phyloP scores from a whole-genome alignment of 257 asterid genomes.

The Nicotiana paniculata region DNA sequence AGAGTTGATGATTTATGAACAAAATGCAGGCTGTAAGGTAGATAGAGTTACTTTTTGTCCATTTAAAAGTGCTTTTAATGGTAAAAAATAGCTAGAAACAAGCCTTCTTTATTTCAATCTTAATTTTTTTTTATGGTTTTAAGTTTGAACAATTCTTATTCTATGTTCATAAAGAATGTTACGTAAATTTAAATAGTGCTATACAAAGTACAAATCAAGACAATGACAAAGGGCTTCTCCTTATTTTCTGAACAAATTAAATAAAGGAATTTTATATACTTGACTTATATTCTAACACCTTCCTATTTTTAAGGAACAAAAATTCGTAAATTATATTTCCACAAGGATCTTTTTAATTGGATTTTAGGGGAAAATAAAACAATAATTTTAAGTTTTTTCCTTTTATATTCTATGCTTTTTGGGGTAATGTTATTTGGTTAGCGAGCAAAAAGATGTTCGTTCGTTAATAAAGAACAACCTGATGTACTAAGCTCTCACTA shows the following conservation, averaged over 20 bases:
- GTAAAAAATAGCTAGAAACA: neutral
- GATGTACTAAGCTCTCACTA: no score
- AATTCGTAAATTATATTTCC: no score
- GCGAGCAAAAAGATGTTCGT: no score
- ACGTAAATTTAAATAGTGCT: neutral
- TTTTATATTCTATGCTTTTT: no score
- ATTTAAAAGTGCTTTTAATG: neutral
- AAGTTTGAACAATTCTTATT: neutral
- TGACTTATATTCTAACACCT: neutral
- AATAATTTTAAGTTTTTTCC: no score
- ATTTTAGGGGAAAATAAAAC: no score
- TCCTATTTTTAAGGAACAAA: neutral
- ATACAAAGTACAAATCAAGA: neutral
- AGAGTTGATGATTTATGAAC: neutral
- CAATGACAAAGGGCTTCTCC: neutral
- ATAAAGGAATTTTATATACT: neutral
- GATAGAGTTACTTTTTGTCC: neutral
- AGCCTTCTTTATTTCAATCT: neutral
- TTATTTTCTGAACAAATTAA: neutral
- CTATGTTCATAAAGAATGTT: neutral
- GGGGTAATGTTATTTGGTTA: no score
- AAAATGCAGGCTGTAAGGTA: neutral
- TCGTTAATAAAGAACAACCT: fast-evolving
- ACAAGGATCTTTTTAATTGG: no score
- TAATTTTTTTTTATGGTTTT: neutral